phyloP scores from a whole-genome alignment of 805 yeast species.

The Ogataea salicorniae region DNA sequence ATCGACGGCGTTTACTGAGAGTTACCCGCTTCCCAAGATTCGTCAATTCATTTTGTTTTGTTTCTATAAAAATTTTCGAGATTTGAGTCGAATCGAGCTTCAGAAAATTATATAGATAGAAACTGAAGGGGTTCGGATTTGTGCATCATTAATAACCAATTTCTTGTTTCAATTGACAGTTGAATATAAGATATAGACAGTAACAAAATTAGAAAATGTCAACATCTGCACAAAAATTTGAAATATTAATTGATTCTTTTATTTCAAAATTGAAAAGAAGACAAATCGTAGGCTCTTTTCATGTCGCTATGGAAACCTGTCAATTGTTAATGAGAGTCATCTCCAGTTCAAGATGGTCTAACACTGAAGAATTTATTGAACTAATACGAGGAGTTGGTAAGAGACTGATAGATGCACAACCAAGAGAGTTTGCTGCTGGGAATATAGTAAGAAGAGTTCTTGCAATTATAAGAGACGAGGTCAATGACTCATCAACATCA shows the following conservation, averaged over 20 bases:
- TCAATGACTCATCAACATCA: slow-evolving; percentile 39
- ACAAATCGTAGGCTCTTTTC: slow-evolving; percentile 75
- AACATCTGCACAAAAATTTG: slow-evolving; percentile 22
- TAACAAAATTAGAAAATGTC: slow-evolving; percentile 1
- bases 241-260: slow-evolving; percentile 29
- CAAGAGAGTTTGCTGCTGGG: slow-evolving; percentile 83
- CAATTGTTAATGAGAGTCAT: slow-evolving; percentile 83
- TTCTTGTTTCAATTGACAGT: neutral
- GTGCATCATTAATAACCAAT: neutral
- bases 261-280: slow-evolving; percentile 65
- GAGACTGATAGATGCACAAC: slow-evolving; percentile 71
- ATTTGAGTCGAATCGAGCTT: too few species aligned
- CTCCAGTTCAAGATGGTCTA: slow-evolving; percentile 84
- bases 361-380: slow-evolving; percentile 63
- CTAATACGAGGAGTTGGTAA: slow-evolving; percentile 73
- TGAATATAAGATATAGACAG: too few species aligned
- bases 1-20: neutral
- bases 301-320: slow-evolving; percentile 81
- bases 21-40: neutral
- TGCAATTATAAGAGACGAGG: slow-evolving; percentile 82
- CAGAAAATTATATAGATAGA: too few species aligned
- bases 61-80: too few species aligned
- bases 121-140: too few species aligned
- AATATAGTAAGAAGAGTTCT: slow-evolving; percentile 87
- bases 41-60: too few species aligned